These are phyloP conservation scores for Suillus weaverae DNA, from an alignment of 768 basidiomycete genomes.

Conservation along the genomic window DNA sequence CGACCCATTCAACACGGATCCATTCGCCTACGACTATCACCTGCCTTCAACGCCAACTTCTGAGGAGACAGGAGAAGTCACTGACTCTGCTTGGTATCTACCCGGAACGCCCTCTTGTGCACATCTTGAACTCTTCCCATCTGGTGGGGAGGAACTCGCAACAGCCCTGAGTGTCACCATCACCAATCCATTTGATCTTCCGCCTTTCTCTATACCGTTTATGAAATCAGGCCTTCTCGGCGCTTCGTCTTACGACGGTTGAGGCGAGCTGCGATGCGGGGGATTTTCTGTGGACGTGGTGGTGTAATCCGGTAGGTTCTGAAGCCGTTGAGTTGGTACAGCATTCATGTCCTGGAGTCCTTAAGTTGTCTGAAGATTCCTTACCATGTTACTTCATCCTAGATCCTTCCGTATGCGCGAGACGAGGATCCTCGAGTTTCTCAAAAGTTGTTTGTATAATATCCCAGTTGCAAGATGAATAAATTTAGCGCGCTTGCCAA, in stretches of 20 bases:
- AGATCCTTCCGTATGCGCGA: background rate
- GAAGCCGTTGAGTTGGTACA: background rate
- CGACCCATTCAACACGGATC: background rate
- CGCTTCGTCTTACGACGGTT: background rate
- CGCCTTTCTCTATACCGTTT: background rate
- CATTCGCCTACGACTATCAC: background rate
- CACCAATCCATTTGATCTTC: slow-evolving; percentile 3
- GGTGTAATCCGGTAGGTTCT: background rate
- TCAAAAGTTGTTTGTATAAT: background rate
- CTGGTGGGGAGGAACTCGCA: background rate
- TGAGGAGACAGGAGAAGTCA: background rate
- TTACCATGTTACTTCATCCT: background rate
- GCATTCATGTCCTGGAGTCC: background rate
- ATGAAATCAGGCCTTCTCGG: background rate
- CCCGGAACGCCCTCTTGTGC: background rate
- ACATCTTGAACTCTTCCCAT: background rate
- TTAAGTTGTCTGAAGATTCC: background rate
- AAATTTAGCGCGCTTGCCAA: background rate
- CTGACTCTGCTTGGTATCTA: background rate
- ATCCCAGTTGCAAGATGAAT: background rate
- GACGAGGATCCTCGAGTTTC: background rate
- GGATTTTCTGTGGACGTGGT: background rate
- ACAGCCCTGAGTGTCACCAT: background rate
- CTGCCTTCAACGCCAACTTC: background rate
- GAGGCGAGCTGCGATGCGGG: background rate